phyloP scores from a whole-genome alignment of 2,329 filamentous ascomycete species.

The Scytalidium lignicola region DNA sequence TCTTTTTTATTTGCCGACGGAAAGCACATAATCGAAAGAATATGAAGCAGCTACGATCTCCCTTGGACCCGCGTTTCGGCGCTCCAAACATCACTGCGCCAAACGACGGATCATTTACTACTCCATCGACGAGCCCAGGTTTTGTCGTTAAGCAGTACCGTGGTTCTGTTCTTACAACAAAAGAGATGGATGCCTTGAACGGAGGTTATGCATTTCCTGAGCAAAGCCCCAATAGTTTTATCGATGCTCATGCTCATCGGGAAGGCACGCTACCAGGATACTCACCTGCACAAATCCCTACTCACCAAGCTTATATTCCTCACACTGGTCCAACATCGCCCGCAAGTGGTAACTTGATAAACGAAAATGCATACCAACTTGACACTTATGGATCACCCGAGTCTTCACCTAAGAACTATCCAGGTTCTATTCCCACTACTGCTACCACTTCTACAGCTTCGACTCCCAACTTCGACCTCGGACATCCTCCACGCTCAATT shows the following conservation, averaged over 20 bases:
- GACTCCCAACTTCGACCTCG: neutral
- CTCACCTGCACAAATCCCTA: slow-evolving; percentile 7
- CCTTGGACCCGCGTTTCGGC: slow-evolving; percentile 21
- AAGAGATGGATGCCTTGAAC: neutral
- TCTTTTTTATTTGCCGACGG: slow-evolving; percentile 12
- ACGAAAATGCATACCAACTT: neutral
- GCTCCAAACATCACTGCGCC: slow-evolving; percentile 21
- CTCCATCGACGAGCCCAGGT: slow-evolving; percentile 1
- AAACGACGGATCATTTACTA: slow-evolving; percentile 15
- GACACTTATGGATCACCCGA: neutral
- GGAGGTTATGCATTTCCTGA: neutral
- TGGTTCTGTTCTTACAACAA: neutral
- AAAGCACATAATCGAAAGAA: slow-evolving; percentile 9
- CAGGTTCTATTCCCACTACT: neutral
- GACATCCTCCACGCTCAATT: neutral
- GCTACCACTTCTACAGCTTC: neutral
- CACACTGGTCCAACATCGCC: slow-evolving; percentile 3
- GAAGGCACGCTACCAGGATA: slow-evolving; percentile 2
- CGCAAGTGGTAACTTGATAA: slow-evolving; percentile 1
- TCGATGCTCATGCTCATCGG: neutral
- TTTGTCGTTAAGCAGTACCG: neutral
- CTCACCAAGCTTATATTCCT: slow-evolving; percentile 19
- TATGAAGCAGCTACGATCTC: slow-evolving; percentile 11
- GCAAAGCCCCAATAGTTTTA: neutral
- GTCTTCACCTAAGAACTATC: neutral